These are phyloP conservation scores for Styphnolobium japonicum DNA, from an alignment of 306 rosid species.

Conservation along the genomic window DNA sequence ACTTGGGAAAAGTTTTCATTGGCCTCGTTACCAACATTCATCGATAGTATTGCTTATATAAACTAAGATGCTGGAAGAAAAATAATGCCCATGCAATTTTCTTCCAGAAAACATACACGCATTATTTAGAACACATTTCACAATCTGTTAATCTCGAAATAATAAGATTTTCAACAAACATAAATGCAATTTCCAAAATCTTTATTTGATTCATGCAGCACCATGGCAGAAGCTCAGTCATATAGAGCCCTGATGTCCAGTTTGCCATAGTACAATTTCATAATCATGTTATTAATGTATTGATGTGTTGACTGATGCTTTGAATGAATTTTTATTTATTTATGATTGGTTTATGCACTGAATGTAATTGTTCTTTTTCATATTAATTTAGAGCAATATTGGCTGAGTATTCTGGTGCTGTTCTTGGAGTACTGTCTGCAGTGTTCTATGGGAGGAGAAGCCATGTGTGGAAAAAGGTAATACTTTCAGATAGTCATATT, in stretches of 20 bases:
- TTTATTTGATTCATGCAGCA: neutral
- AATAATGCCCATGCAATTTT: no score
- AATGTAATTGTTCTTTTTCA: conserved; percentile 19
- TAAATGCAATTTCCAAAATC: no score
- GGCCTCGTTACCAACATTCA: no score
- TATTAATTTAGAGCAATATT: conserved; percentile 71
- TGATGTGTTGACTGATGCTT: conserved; percentile 11
- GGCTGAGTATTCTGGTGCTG: conserved; percentile 97
- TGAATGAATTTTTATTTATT: neutral
- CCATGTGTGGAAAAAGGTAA: conserved; percentile 89
- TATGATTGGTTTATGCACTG: neutral
- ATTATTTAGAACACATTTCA: no score
- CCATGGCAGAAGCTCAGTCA: neutral
- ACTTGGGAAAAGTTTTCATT: no score
- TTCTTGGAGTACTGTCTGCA: conserved; percentile 92
- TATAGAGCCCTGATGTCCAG: neutral
- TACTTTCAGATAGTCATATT: conserved; percentile 13
- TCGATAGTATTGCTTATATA: no score
- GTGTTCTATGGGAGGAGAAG: conserved; percentile 82
- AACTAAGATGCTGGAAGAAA: no score
- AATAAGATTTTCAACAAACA: no score
- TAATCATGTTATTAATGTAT: conserved; percentile 15
- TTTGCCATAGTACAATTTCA: neutral
- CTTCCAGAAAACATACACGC: no score
- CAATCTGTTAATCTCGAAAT: no score